These are phyloP conservation scores for Aureobasidium mangrovei DNA, from an alignment of 2,329 filamentous ascomycete species.

Conservation along the genomic window DNA sequence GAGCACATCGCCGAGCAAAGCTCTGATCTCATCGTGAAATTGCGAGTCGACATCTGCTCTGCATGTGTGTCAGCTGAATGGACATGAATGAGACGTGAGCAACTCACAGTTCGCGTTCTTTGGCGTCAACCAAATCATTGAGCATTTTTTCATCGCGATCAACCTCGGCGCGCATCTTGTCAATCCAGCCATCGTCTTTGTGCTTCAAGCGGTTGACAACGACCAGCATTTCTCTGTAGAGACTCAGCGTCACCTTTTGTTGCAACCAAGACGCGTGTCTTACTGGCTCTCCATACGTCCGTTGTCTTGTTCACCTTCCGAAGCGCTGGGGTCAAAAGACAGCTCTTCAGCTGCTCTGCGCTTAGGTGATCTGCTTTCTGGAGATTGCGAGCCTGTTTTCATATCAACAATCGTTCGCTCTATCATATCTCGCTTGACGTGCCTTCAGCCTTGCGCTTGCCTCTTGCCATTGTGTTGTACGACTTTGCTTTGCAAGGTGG, in stretches of 20 bases:
- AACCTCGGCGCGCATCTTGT: neutral
- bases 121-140: conserved; percentile 7
- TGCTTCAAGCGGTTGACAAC: neutral
- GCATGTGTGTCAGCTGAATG: conserved; percentile 31
- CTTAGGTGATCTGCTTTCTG: neutral
- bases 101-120: conserved; percentile 20
- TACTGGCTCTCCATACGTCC: conserved; percentile 17
- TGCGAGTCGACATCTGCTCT: conserved; percentile 19
- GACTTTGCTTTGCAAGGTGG: too few relatives aligned
- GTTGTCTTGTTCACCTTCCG: conserved; percentile 2
- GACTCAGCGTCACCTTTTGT: neutral
- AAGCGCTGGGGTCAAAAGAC: neutral
- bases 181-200: conserved; percentile 11
- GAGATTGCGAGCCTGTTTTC: neutral
- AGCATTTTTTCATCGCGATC: neutral
- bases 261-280: neutral
- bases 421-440: too few relatives aligned
- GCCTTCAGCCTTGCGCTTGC: conserved; percentile 11
- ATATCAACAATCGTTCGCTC: neutral
- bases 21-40: neutral
- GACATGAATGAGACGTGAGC: conserved; percentile 26
- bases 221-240: conserved; percentile 1
- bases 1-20: neutral
- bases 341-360: neutral
- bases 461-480: neutral